phyloP scores from a whole-genome alignment of 2,329 filamentous ascomycete genomes.

The Neocatenulostroma microsporum region DNA sequence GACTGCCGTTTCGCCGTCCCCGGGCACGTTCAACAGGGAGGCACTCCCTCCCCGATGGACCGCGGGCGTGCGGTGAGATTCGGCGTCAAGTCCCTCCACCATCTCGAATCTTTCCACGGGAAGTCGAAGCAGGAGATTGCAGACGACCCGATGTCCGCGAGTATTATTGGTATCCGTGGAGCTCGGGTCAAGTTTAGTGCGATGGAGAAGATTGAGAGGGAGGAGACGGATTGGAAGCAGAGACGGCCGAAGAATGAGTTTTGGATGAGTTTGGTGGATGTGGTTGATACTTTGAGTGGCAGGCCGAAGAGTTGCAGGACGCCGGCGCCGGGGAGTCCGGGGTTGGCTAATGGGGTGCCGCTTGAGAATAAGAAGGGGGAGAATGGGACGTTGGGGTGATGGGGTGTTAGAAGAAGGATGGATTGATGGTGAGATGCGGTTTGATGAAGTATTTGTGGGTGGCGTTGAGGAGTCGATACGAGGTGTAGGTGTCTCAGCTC shows the following conservation, averaged over 20 bases:
- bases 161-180: conserved; percentile 88
- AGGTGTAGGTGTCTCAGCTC: too few relatives aligned
- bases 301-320: conserved; percentile 34
- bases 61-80: conserved; percentile 84
- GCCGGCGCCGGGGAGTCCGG: conserved; percentile 13
- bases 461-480: too few relatives aligned
- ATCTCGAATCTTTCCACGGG: conserved; percentile 70
- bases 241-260: conserved; percentile 75
- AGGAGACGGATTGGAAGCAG: conserved; percentile 89
- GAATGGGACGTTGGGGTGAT: conserved; percentile 1
- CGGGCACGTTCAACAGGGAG: conserved; percentile 90
- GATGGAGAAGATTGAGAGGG: conserved; percentile 71
- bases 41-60: conserved; percentile 91
- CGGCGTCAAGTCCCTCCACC: conserved; percentile 88
- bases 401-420: too few relatives aligned
- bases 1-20: conserved; percentile 87
- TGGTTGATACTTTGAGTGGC: conserved; percentile 78
- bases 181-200: conserved; percentile 80
- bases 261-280: conserved; percentile 72
- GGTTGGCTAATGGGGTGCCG: neutral
- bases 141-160: conserved; percentile 62
- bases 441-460: too few relatives aligned
- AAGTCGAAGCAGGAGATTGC: conserved; percentile 60
- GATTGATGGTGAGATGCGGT: too few relatives aligned
- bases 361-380: neutral